Evolutionary conservation across 2,329 filamentous ascomycete species (phyloP), one percentile per base, ranked within the genome.

Genomic region (Ophiostoma sp.): DNA sequence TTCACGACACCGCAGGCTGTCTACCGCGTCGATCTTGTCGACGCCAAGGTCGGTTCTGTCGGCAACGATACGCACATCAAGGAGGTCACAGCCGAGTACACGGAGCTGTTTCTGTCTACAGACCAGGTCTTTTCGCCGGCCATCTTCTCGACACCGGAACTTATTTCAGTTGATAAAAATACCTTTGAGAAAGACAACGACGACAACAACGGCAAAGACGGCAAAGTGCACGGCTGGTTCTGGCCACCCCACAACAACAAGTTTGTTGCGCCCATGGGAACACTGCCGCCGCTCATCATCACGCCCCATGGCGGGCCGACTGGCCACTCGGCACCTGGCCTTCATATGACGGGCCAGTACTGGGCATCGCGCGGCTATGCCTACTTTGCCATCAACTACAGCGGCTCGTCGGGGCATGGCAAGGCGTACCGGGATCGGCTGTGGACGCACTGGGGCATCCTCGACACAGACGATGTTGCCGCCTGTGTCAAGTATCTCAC

Each of bases 231-330:
- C 72, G 83, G 82, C 17, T 83, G 85, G 72, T 80, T 83, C 48
- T 84, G 81, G 77, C 79, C 81, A 31, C 85, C 84, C 2, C 78
- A 79, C 27, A 87, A 85, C 71, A 80, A 81, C 0, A 71, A 76
- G 2, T 86, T 79, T 72, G 69, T 73, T 0, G 79, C 78, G 0
- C 80, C 57, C 4, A 1, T 4, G 5, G 57, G 15, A 11, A 62
- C 57, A n/a, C 27, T 62, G 57, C 57, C 57, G 27, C 57, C 57
- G 27, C 57, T 62, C 31, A 35, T 87, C 33, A 77, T 86, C 66
- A 78, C 76, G 2, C 79, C 81, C 0, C 85, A 87, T 15, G 85
- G 85, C 5, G 85, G 84, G 0, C 85, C 81, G n/a, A 86, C 82
- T 0, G 76, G 77, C 57, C 57, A 81, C 68, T 77, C 76, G 0